A percentile compares a stretch with the other conserved stretches of the same genome.
These are phyloP conservation scores for Candida dubliniensis DNA, from an alignment of 1,139 yeast genomes.

Conservation along the genomic window DNA sequence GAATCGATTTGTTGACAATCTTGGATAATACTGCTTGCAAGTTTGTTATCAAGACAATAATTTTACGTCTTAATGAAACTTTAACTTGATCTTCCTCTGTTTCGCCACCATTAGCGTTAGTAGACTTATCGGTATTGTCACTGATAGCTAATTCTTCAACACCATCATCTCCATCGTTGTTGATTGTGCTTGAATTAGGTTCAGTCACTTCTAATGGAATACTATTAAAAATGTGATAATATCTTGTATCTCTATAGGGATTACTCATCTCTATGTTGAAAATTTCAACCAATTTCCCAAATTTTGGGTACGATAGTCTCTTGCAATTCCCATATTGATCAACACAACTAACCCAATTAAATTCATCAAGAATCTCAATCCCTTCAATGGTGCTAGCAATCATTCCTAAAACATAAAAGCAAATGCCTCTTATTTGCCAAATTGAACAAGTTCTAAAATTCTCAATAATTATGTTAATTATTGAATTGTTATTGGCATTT, in stretches of 20 bases:
- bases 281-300: slow-evolving; percentile 12
- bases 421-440: slow-evolving; percentile 70
- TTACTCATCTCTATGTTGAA: slow-evolving; percentile 28
- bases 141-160: slow-evolving; percentile 11
- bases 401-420: slow-evolving; percentile 77
- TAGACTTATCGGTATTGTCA: neutral
- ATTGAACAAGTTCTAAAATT: slow-evolving; percentile 47
- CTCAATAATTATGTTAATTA: slow-evolving; percentile 50
- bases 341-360: slow-evolving; percentile 68
- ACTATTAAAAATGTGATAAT: slow-evolving; percentile 29
- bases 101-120: slow-evolving; percentile 9
- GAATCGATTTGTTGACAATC: slow-evolving; percentile 65
- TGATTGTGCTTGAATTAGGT: neutral
- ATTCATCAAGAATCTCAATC: slow-evolving; percentile 79
- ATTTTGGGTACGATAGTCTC: slow-evolving; percentile 56
- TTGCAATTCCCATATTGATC: slow-evolving; percentile 53
- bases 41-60: slow-evolving; percentile 53
- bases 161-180: slow-evolving; percentile 2
- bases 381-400: slow-evolving; percentile 77
- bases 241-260: slow-evolving; percentile 34
- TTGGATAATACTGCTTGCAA: slow-evolving; percentile 66
- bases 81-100: slow-evolving; percentile 8
- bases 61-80: slow-evolving; percentile 20
- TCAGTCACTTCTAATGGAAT: slow-evolving; percentile 10
- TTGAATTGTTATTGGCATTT: slow-evolving; percentile 41